Evolutionary conservation across 2,329 filamentous ascomycete species (phyloP), one percentile per base, ranked within the genome.

Genomic region (Ilyonectria robusta): DNA sequence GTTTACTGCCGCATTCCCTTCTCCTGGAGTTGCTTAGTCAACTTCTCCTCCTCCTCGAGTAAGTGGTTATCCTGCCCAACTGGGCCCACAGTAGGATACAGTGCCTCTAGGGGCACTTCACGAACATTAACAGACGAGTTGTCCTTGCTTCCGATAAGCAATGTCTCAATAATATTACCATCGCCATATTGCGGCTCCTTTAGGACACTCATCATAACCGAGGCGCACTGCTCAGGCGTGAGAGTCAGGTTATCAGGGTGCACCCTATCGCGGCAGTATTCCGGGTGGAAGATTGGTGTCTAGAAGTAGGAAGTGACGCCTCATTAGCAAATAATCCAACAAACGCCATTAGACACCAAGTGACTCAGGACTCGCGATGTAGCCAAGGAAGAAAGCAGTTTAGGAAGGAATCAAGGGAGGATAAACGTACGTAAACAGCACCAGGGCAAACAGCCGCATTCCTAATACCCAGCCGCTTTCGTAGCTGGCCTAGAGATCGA

Each of bases 191-290:
- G 19, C 10, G 44, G 19, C 1, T 47, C 44, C 44, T 21, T 23
- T 4, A 47, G 19, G 19, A 47, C 44, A 21, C 44, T 8, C 44
- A 47, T 47, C 44, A 47, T 47, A 21, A 47, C 44, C 10, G 44
- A 47, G 8, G 44, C 44, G 44, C 44, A 47, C 10, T 47, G 31
- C 8, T 65, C 59, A 0, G 67, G 15, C 3, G 47, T 40, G 11
- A 70, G 15, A 2, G 59, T 62, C 6, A 67, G 8, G 9, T 69
- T 63, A n/a, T 54, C 59, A 2, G 21, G 9, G 2, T 31, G 29
- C 5, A 70, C 58, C 47, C 63, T 33, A 21, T 70, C 68, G 3
- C 63, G 50, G 15, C 66, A 69, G 42, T 69, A 62, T 1, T 67
- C 63, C 2, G n/a, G n/a, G n/a, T n/a, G n/a, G n/a, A n/a, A n/a